Evolutionary conservation across 495 filamentous ascomycete species (phyloP), one percentile per base, ranked within the genome.

Genomic region (Penicillium soppii): DNA sequence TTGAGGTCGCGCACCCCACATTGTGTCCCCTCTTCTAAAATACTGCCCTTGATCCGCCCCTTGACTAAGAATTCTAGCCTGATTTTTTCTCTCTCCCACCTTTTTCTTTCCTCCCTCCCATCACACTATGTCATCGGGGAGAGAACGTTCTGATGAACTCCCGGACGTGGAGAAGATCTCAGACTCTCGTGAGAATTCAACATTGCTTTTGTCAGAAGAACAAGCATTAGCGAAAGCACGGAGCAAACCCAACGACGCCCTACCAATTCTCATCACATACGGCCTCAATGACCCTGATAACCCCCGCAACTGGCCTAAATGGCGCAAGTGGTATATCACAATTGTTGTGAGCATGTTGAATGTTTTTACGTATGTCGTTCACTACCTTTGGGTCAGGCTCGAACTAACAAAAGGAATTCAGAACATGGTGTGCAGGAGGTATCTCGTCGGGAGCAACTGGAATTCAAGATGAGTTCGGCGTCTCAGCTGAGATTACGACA

Each of bases 281-380:
- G 52, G 50, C 4, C 52, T 58, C 0, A 55, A 62, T 7, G 77
- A 79, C 29, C 54, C 52, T 2, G 67, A 70, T 23, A 75, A 77
- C 48, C 77, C 77, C 19, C 68, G 76, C 1, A 69, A 73, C 50
- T 80, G 76, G 76, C 63, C 72, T 1, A 53, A 65, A 50, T 69
- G 61, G 68, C 54, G 63, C 19, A 79, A 78, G 62, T 78, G 76
- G 75, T 72, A 69, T 36, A 80, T 77, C 22, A 68, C 71, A 1
- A 47, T 53, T 10, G 23, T 67, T 8, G 67, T 67, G 16, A 71
- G 74, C 50, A 63, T 67, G 53, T 52, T 75, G 8, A 67, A 74
- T 46, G 72, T 76, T n/a, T 57, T 77, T 43, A 74, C 64, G 44
- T 72, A 68, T n/a, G 63, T 61, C 16, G 3, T 37, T 5, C 25